Evolutionary conservation across 2,329 filamentous ascomycete genomes (phyloP), one percentile per base, ranked within the genome.

Genomic region (Scedosporium aurantiacum): DNA sequence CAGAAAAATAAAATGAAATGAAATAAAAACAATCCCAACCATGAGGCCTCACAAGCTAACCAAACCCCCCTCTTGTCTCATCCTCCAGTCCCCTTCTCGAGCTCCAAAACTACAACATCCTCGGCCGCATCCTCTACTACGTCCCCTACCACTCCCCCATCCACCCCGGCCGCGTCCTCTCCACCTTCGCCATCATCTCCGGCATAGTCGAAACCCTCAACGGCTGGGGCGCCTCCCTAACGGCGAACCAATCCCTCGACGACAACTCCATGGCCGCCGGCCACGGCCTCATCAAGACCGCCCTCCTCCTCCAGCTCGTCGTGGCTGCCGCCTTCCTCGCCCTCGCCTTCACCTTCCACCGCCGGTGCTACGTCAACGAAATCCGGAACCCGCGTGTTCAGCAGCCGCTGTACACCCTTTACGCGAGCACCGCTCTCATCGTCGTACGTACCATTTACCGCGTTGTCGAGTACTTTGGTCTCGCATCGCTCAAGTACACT

Each of bases 21-120:
- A n/a, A n/a, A n/a, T n/a, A 28, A 28, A 4, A 4, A 1, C 5
- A 28, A 4, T 5, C 6, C 28, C 28, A 5, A 28, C 28, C 28
- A 27, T 56, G 3, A 56, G 7, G 4, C 52, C 3, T 32, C 18
- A 32, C 27, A 28, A 54, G 12, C 55, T 6, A 4, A 6, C 14
- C 12, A 57, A 5, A 28, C 14, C 54, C 27, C 12, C 21, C 16
- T 25, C 40, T 54, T n/a, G 3, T 4, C 60, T 21, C 27, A 6
- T 52, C 21, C 14, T 7, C 5, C 54, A 80, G 79, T 16, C 84
- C 84, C 0, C 74, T 86, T 2, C 78, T 85, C 47, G 82, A 84
- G 60, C 75, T 83, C 2, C 78, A 81, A 61, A 85, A 86, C 67
- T 87, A 86, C 70, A 79, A 84, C 65, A 78, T 85, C 61, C 78